phyloP scores from a whole-genome alignment of 345 rosid genomes.

The Nasturtium officinale region DNA sequence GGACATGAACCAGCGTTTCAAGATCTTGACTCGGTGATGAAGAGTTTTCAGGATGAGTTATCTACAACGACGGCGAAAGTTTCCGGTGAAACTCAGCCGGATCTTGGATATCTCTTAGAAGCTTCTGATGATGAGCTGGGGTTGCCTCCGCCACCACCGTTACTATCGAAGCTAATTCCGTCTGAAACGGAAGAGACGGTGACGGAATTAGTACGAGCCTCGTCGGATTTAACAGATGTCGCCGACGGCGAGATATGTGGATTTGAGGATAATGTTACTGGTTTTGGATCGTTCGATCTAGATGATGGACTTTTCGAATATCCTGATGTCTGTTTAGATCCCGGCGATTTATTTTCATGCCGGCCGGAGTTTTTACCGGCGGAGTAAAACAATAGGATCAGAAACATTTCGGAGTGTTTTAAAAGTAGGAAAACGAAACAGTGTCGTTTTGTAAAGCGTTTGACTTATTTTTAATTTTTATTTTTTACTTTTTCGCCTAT shows the following conservation, averaged over 20 bases:
- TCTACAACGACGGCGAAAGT: slow-evolving; percentile 23
- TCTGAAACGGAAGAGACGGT: slow-evolving; percentile 34
- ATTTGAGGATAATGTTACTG: slow-evolving; percentile 47
- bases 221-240: slow-evolving; percentile 38
- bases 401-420: background rate
- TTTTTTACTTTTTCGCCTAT: background rate
- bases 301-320: slow-evolving; percentile 61
- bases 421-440: background rate
- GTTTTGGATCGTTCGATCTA: slow-evolving; percentile 54
- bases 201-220: slow-evolving; percentile 37
- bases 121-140: slow-evolving; percentile 91
- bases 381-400: slow-evolving; percentile 24
- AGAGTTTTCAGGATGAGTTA: slow-evolving; percentile 53
- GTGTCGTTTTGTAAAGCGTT: slow-evolving; percentile 23
- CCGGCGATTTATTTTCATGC: slow-evolving; percentile 53
- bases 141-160: slow-evolving; percentile 55
- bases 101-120: slow-evolving; percentile 69
- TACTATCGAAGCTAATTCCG: background rate
- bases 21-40: slow-evolving; percentile 72
- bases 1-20: slow-evolving; percentile 50
- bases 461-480: background rate
- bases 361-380: slow-evolving; percentile 61
- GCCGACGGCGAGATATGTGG: slow-evolving; percentile 45
- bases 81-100: slow-evolving; percentile 49
- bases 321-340: slow-evolving; percentile 44